phyloP scores from a whole-genome alignment of 1,284 basidiomycete species.

The Trichosporon sp. region DNA sequence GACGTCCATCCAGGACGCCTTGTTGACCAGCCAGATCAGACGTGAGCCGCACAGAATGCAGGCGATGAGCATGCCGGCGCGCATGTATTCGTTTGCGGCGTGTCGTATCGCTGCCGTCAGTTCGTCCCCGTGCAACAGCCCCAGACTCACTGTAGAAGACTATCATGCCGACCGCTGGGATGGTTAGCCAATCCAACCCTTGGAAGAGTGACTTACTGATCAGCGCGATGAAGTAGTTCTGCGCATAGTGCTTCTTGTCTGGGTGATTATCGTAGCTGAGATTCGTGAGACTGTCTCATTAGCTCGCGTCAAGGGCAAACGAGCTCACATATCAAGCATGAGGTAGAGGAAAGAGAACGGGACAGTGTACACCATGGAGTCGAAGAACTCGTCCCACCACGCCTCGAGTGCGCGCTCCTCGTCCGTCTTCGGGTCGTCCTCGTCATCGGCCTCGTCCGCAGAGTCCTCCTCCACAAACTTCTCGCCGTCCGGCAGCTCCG shows the following conservation, averaged over 20 bases:
- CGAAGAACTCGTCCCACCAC: conserved; percentile 45
- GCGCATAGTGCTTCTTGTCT: conserved; percentile 5
- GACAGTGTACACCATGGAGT: conserved; percentile 39
- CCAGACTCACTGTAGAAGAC: conserved; percentile 36
- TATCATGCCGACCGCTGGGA: conserved; percentile 33
- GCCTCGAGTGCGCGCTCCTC: conserved; percentile 13
- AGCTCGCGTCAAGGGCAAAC: neutral
- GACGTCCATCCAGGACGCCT: conserved; percentile 35
- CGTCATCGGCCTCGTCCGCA: conserved; percentile 1
- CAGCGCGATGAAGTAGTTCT: conserved; percentile 16
- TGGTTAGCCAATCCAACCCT: neutral
- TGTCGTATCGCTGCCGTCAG: conserved; percentile 31
- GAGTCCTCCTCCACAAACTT: neutral
- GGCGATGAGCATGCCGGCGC: conserved; percentile 26
- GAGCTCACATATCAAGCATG: conserved; percentile 44
- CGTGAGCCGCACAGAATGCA: conserved; percentile 34
- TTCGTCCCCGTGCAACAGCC: neutral
- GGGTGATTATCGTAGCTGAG: conserved; percentile 14
- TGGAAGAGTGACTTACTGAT: conserved; percentile 2
- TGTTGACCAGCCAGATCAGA: conserved; percentile 48
- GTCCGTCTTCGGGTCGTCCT: conserved; percentile 4
- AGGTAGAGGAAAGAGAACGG: conserved; percentile 44
- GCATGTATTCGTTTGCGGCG: conserved; percentile 24
- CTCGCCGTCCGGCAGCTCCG: conserved; percentile 1
- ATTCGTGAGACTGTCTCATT: conserved; percentile 15